Base-by-base conservation (phyloP, 2,329 filamentous ascomycete species). In the Aspergillus vadensis region DNA sequence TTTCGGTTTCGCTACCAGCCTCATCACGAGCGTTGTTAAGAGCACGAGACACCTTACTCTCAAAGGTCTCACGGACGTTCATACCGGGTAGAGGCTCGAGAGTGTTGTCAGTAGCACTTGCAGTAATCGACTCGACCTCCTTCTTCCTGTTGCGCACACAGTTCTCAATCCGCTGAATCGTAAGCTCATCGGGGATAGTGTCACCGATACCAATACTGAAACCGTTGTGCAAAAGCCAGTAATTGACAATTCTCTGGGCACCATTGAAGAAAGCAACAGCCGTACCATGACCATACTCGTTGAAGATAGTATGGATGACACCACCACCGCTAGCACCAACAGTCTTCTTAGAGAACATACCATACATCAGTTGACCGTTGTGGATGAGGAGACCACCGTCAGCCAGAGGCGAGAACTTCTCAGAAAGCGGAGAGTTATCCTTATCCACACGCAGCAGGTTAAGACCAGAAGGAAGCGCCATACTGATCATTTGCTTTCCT, bases 181-280 rank as follows among this genome's bases (percentile, higher is more conserved):
- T 98, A 17, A 82, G 80, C 64, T 88, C 87, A 74, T 98, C 93
- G 5, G 95, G 96, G 71, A 99, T 94, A 1, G 95, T 98, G 75
- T 99, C 95, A 80, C 95, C 96, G 69, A 99, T 97, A 80, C 95
- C 95, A 66, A 99, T 97, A 78, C 92, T 97, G 83, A 96, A 95
- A 54, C 95, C 95, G 69, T 96, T 90, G 77, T 99, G 94, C 41
- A 98, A 81, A 44, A 99, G 86, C 95, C 95, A 99, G 79, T 98
- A 97, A 74, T 94, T 96, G 69, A 98, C 91, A 58, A 98, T 92
- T 56, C 92, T 89, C 79, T 99, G 96, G 59, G 91, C 90, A 67
- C 93, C 93, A 73, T 97, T 97, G 80, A 99, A 91, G 82, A 99
- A 99, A 63, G 88, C 88, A 82, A 99, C 94, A 19, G 95, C 91